Conservation (phyloP, 139 green algal genomes). For the Yamagishiella unicocca region DNA sequence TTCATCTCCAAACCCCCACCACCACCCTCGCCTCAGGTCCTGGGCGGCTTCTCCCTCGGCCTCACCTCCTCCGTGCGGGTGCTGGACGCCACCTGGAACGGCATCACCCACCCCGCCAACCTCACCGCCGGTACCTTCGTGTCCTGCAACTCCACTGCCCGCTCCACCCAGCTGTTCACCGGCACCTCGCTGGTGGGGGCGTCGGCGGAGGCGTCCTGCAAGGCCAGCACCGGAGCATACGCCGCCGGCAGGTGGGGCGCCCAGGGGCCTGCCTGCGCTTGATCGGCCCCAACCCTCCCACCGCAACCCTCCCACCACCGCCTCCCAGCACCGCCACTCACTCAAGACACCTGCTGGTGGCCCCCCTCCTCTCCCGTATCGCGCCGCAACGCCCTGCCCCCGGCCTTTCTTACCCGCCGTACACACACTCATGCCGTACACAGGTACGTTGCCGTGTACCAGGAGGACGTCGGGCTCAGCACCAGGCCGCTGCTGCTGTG, state of each 20-base stretch:
- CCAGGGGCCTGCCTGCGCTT: background rate
- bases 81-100: slow-evolving; percentile 1
- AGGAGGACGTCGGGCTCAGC: background rate
- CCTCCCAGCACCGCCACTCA: too few species aligned
- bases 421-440: background rate
- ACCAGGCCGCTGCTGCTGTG: slow-evolving; percentile 21
- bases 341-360: too few species aligned
- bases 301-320: too few species aligned
- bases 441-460: slow-evolving; percentile 23
- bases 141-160: background rate
- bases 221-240: background rate
- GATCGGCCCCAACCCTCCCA: too few species aligned
- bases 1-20: too few species aligned
- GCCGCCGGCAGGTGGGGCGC: background rate
- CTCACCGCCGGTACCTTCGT: background rate
- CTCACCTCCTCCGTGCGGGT: background rate
- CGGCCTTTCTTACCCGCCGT: background rate
- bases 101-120: background rate
- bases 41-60: background rate
- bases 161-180: background rate
- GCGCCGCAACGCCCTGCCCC: too few species aligned
- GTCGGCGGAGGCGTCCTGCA: background rate
- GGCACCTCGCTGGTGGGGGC: background rate
- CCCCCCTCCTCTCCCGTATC: too few species aligned
- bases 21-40: too few species aligned